Base-by-base conservation (phyloP, 2,329 filamentous ascomycete genomes). In the Colletotrichum sojae region DNA sequence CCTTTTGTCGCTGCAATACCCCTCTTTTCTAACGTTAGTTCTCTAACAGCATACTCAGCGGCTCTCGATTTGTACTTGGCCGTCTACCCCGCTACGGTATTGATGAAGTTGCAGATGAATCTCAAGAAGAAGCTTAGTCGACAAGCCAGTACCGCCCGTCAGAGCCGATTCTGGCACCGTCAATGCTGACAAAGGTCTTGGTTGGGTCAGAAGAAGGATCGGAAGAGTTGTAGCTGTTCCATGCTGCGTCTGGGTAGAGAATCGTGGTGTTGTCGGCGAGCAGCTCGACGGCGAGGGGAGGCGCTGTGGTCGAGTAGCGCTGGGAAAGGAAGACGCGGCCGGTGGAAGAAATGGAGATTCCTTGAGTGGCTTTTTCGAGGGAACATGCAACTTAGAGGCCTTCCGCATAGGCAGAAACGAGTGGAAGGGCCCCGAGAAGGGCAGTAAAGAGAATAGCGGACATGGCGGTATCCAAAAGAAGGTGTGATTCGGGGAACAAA, bases 51-150 rank as follows among this genome's bases (percentile, higher is more conserved):
- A 27, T 66, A 31, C n/a, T 61, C 63, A 4, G 56, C 63, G 2
- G 48, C 55, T 31, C 70, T 75, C 2, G 75, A 77, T 39, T 36
- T 77, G 5, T 76, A 75, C 55, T 66, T 77, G 5, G 74, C 74
- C n/a, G 45, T 73, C 0, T 77, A 75, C 25, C 75, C 76, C 0
- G 71, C 74, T 0, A 57, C 64, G 1, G 72, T 76, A 1, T 60
- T 77, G 0, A 73, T 69, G 63, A 66, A 51, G 8, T 58, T 76
- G 25, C 72, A 74, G 45, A 68, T 76, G 62, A 68, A 70, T 3
- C 45, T 71, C 1, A 73, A 72, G 45, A 76, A 76, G 71, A 76
- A 75, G 67, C 10, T n/a, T n/a, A n/a, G 20, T 63, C 61, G 15
- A 63, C 61, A 6, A 63, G 16, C 61, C 61, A 63, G 31, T 45